Base-by-base conservation (phyloP, 306 rosid genomes). In the Acacia confusa region DNA sequence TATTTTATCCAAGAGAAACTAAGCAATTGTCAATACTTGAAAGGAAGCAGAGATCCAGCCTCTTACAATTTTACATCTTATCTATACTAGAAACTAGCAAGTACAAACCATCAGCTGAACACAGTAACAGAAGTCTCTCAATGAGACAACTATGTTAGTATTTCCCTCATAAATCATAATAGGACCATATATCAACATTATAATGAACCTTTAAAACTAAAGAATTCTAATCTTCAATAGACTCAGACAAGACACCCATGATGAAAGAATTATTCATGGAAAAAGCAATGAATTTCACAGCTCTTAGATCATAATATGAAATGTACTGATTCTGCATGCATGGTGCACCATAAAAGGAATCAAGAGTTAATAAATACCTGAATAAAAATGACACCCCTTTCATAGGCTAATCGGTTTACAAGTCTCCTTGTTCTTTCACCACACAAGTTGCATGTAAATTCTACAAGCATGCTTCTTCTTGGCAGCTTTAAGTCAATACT, bases 361-460 rank as follows among this genome's bases (percentile, higher is more conserved):
- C 27, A 64, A 77, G 57, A 81, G 45, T 63, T 38, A 74, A 48
- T 52, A 28, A 16, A 52, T 88, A 92, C 99, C 97, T 94, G 98
- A 7, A 96, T 91, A 81, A 91, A 93, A 82, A 89, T 41, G 16
- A 88, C 86, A 69, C 97, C 98, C 76, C 91, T 83, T 85, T 96
- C 98, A 78, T 92, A 92, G 25, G 98, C 97, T 82, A 93, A 78
- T 38, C 91, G 96, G 83, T 90, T 92, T 12, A 92, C 83, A 12
- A 96, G 92, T 84, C 91, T 87, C 84, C 88, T n/a, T 38, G 98
- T 92, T 85, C 93, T 95, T 82, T 88, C 96, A 80, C 90, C 89
- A 52, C 99, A 93, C 60, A 57, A 85, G 76, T 87, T 32, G 83
- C 98, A 93, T 22, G 98, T 90, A 86, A 93, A 93, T 68, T 91